Evolutionary conservation across 371 early-diverging fungal species (phyloP).

Genomic region (Actinomucor elegans): DNA sequence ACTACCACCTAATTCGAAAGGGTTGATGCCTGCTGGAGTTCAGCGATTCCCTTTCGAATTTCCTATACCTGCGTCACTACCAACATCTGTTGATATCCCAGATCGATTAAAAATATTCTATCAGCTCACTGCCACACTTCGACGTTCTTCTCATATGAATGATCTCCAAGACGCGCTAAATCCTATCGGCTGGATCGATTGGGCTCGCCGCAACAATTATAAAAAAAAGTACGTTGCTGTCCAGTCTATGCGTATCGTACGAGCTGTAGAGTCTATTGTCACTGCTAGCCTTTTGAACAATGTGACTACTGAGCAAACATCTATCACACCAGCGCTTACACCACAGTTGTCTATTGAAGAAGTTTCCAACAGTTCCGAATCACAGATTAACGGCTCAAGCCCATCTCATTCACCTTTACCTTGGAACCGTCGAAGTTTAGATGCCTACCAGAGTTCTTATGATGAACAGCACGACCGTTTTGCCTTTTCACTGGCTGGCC

Average conservation of each 20-base stretch:
- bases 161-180: not conserved
- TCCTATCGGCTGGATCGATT: constrained; percentile 8
- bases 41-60: constrained; percentile 50
- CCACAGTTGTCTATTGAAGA: not conserved
- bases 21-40: constrained; percentile 42
- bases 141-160: constrained; percentile 5
- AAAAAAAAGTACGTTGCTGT: constrained; percentile 11
- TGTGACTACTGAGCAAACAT: not conserved
- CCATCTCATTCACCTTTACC: not conserved
- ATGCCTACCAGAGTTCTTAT: constrained; percentile 15
- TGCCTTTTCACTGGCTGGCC: constrained; percentile 31
- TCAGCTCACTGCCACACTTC: constrained; percentile 27
- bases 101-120: constrained; percentile 40
- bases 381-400: not conserved
- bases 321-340: not conserved
- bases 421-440: constrained; percentile 15
- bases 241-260: constrained; percentile 23
- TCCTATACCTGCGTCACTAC: constrained; percentile 39
- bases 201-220: constrained; percentile 4
- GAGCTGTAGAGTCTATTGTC: constrained; percentile 18
- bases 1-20: constrained; percentile 38
- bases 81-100: constrained; percentile 27
- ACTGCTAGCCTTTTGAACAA: not conserved
- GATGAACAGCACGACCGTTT: constrained; percentile 44
- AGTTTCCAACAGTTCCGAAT: not conserved